phyloP scores from a whole-genome alignment of 202 grass and related monocot genomes.

The Hordeum pubiflorum region DNA sequence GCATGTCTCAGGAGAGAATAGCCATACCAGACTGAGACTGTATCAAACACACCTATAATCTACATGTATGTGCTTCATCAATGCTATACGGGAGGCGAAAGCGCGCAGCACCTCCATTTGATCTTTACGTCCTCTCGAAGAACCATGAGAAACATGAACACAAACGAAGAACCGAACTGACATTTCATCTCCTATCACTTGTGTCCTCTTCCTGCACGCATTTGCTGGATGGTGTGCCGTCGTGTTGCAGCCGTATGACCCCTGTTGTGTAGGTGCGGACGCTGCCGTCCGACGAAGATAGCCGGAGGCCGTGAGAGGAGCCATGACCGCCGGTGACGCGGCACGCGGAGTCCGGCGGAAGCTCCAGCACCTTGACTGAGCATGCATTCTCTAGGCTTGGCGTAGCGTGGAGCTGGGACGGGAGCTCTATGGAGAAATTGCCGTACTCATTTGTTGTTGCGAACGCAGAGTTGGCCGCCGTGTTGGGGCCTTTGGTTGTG shows the following conservation, averaged over 20 bases:
- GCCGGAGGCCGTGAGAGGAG: not conserved
- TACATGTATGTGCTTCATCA: not conserved
- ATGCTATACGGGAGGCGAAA: not conserved
- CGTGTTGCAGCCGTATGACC: conserved; percentile 37
- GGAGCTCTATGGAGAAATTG: conserved; percentile 73
- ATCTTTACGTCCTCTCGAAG: not conserved
- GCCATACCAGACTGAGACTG: not conserved
- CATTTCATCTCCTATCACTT: conserved; percentile 2
- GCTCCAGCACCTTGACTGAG: conserved; percentile 35
- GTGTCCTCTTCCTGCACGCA: conserved; percentile 21
- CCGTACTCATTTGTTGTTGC: conserved; percentile 60
- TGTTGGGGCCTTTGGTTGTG: conserved; percentile 14
- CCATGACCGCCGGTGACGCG: not conserved
- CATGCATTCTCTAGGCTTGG: conserved; percentile 57
- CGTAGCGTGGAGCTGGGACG: conserved; percentile 70
- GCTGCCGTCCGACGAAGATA: conserved; percentile 35
- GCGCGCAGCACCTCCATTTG: not conserved
- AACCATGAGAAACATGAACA: not conserved
- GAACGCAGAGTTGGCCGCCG: conserved; percentile 5
- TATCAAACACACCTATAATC: not conserved
- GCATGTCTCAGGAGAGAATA: not conserved
- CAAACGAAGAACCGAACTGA: not conserved
- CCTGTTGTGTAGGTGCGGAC: conserved; percentile 49
- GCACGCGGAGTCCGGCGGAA: conserved; percentile 36
- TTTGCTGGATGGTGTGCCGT: not conserved